Evolutionary conservation across 176 grass and related monocot genomes (phyloP), one percentile per base, ranked within the genome.

Genomic region (Saccharum spontaneum): DNA sequence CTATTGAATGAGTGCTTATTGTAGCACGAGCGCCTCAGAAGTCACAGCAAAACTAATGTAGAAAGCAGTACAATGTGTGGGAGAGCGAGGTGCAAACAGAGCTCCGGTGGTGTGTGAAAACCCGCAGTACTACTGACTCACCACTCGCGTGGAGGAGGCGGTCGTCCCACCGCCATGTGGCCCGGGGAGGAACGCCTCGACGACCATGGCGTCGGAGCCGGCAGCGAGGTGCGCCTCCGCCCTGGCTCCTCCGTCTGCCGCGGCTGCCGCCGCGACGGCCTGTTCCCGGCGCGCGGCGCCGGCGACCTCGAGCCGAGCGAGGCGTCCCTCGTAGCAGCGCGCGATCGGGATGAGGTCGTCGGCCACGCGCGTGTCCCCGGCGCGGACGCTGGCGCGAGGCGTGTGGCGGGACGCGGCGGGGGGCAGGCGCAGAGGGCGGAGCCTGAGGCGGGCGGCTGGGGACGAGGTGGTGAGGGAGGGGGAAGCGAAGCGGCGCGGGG

Each of bases 91-190:
- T n/a, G n/a, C n/a, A n/a, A n/a, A n/a, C n/a, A n/a, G n/a, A n/a
- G n/a, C n/a, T n/a, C n/a, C n/a, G n/a, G n/a, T 6, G 50, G 20
- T 36, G 36, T 9, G 72, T 37, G 66, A 14, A 46, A 69, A 72
- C 7, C 28, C 13, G 34, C n/a, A 48, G 45, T 5, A 52, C 49
- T 13, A 24, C 2, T 26, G 0, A 31, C 89, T 84, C 77, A 98
- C 96, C 84, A 98, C 38, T n/a, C 91, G 86, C 8, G 96, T 95
- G 71, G 96, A 94, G 67, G 86, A 55, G 16, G 86, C 83, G 71
- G 79, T 84, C 34, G 73, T 49, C 41, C 82, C 67, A 46, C 81
- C 75, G 6, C 79, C 23, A 3, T 64, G 84, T 12, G 78, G 3
- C 1, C 65, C 86, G 40, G 91, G 93, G 40, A 95, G 91, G 68